Base-by-base conservation (phyloP, 805 yeast species). In the Ogataea methanolica region DNA sequence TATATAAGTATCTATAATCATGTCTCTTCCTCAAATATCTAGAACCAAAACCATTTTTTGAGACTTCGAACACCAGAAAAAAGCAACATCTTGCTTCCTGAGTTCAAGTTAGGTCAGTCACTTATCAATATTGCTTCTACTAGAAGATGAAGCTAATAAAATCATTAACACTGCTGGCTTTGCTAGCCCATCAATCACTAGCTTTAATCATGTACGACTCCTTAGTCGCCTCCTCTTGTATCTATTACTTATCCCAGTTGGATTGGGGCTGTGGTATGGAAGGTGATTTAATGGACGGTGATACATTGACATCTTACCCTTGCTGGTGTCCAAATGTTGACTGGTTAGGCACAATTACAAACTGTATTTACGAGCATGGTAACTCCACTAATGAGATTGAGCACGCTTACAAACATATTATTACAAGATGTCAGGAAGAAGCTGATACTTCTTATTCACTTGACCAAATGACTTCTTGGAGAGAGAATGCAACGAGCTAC, bases 261-360 rank as follows among this genome's bases (percentile, higher is more conserved):
- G 70, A 73, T 45, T 74, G 78, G 78, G 75, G 74, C 1, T 74
- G 79, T 51, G 53, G 57, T 29, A 48, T 69, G 8, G 62, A 65
- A 7, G 58, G 66, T 1, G 66, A 66, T 44, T 63, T 63, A 31
- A 67, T 62, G 53, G 55, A 51, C 6, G 50, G n/a, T n/a, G n/a
- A n/a, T n/a, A n/a, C n/a, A n/a, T n/a, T n/a, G n/a, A n/a, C n/a
- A n/a, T n/a, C 66, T 2, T 73, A 67, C 49, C 54, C 48, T 2
- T 75, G 79, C 44, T 68, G 72, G 16, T 75, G 79, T 53, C 52
- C 55, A 4, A 73, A 73, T 52, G 48, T 62, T 21, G 66, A 72
- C 37, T 75, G 77, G 77, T 47, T 74, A 21, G 76, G 76, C 2
- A 65, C 76, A 0, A 65, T 74, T 1, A 63, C 78, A 1, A 65